A percentile compares a stretch with the other conserved stretches of the same genome.
phyloP scores from a whole-genome alignment of 345 rosid genomes.

The Citropsis articulata region DNA sequence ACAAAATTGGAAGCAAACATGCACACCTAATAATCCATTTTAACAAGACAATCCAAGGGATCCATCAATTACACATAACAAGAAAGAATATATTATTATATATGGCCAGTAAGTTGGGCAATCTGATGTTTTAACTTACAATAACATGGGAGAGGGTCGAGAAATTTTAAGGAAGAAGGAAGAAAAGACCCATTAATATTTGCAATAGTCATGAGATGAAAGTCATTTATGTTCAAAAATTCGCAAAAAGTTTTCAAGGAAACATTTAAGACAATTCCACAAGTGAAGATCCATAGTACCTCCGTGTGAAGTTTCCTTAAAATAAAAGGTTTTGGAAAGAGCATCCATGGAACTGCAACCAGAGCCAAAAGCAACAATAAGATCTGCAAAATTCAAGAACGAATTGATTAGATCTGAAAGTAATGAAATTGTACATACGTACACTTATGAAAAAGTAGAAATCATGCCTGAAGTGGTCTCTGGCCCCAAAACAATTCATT shows the following conservation, averaged over 20 bases:
- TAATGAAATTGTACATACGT: constrained; percentile 10
- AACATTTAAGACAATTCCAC: background rate
- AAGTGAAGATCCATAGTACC: constrained; percentile 38
- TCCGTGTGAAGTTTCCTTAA: constrained; percentile 76
- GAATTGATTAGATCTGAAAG: constrained; percentile 8
- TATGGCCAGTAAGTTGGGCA: background rate
- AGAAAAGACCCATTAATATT: background rate
- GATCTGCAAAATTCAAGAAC: constrained; percentile 58
- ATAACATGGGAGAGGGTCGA: background rate
- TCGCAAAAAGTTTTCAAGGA: background rate
- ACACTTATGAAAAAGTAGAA: constrained; percentile 6
- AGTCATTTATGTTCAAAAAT: background rate
- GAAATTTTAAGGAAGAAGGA: background rate
- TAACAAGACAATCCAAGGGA: background rate
- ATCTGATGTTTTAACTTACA: background rate
- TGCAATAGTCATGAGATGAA: background rate
- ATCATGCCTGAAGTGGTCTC: constrained; percentile 80
- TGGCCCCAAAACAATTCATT: constrained; percentile 94
- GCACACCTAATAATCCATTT: background rate
- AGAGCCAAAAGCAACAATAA: constrained; percentile 70
- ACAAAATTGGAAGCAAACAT: background rate
- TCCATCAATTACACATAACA: background rate
- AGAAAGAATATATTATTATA: background rate
- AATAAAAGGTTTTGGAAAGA: constrained; percentile 92
- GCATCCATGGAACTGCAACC: constrained; percentile 97